Conservation (phyloP, 2,329 filamentous ascomycete genomes). For the Chaetomiaceae sp. region DNA sequence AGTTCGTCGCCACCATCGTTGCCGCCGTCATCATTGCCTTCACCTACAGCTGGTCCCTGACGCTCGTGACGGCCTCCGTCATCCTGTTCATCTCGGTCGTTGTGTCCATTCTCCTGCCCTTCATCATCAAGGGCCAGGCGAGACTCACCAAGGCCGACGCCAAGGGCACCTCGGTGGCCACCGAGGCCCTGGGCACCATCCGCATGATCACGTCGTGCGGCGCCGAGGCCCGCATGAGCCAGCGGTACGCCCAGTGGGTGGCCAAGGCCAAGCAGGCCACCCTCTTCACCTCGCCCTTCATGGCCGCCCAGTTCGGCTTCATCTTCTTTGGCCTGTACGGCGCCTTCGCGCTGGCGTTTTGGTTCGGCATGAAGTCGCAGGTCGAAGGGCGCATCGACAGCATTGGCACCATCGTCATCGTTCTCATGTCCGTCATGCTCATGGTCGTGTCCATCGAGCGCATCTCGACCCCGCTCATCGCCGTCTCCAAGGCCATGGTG, state of each 20-base stretch:
- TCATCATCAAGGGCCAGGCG: conserved; percentile 50
- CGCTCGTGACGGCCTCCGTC: conserved; percentile 54
- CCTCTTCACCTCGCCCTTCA: conserved; percentile 45
- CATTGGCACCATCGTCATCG: conserved; percentile 52
- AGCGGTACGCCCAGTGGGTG: conserved; percentile 52
- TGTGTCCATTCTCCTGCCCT: conserved; percentile 47
- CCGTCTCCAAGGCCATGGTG: conserved; percentile 53
- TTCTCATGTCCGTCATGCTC: conserved; percentile 56
- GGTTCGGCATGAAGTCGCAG: conserved; percentile 55
- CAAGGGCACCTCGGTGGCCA: conserved; percentile 55
- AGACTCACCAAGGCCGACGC: conserved; percentile 49
- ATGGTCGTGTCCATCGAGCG: conserved; percentile 53
- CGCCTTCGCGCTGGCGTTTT: conserved; percentile 56
- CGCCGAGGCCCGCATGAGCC: conserved; percentile 51
- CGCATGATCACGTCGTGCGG: conserved; percentile 61
- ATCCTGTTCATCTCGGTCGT: conserved; percentile 52
- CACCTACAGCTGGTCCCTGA: conserved; percentile 54
- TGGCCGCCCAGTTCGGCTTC: conserved; percentile 50
- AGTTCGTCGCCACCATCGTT: conserved; percentile 50
- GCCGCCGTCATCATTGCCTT: conserved; percentile 53
- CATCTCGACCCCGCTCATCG: conserved; percentile 55
- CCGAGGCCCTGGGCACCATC: conserved; percentile 56
- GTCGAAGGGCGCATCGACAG: conserved; percentile 43
- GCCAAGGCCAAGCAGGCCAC: conserved; percentile 50
- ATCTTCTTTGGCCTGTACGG: conserved; percentile 52